Evolutionary conservation across 225 moss, liverwort and hornwort genomes (phyloP).

Genomic region (Pleurozium schreberi): DNA sequence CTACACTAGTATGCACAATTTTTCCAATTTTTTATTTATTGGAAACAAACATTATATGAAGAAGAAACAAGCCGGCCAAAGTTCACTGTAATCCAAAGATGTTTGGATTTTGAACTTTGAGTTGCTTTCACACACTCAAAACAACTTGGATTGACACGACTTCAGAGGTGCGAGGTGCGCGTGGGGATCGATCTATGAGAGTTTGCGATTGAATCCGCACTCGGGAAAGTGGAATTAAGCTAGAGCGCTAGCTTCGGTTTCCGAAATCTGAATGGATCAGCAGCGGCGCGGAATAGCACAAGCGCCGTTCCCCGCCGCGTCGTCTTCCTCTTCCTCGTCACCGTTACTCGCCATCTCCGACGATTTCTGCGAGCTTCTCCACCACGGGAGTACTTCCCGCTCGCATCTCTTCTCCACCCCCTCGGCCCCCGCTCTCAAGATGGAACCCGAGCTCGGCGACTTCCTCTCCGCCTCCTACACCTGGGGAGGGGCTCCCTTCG

Average conservation of each 20-base stretch:
- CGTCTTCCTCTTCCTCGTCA: slow-evolving; percentile 7
- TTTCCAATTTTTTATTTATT: too few species aligned
- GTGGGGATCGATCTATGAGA: not conserved
- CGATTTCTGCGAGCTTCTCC: slow-evolving; percentile 64
- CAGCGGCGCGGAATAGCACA: not conserved
- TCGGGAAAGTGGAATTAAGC: not conserved
- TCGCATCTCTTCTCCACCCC: not conserved
- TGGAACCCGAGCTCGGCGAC: slow-evolving; percentile 40
- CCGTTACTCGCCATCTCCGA: slow-evolving; percentile 16
- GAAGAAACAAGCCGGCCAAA: too few species aligned
- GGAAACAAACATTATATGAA: too few species aligned
- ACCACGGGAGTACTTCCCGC: not conserved
- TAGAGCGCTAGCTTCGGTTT: not conserved
- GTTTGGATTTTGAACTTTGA: not conserved
- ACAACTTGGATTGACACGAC: too few species aligned
- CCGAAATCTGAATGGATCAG: not conserved
- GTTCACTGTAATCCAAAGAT: too few species aligned
- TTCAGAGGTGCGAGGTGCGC: not conserved
- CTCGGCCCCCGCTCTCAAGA: slow-evolving; percentile 3
- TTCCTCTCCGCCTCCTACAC: slow-evolving; percentile 15
- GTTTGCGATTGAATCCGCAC: not conserved
- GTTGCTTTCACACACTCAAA: too few species aligned
- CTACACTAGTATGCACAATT: too few species aligned
- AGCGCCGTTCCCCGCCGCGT: not conserved
- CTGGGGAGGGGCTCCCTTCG: not conserved